These are phyloP conservation scores for Atractiella rhizophila DNA, from an alignment of 768 basidiomycete genomes.

Conservation along the genomic window DNA sequence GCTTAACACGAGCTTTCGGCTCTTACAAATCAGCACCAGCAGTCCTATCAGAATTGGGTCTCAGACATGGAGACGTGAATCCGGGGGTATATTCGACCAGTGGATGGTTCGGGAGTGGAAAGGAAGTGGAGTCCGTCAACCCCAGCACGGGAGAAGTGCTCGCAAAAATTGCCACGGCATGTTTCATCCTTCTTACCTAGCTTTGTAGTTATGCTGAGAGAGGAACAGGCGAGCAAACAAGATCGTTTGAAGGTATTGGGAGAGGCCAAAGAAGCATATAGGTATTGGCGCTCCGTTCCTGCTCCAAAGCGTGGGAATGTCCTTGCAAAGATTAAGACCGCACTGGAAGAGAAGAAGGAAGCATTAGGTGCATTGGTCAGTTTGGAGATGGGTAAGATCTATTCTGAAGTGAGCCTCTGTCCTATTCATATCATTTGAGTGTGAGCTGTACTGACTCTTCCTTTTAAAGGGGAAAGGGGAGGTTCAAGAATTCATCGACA, in stretches of 20 bases:
- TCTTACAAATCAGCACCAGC: no score
- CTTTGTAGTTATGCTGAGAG: not conserved
- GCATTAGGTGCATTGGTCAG: constrained; percentile 58
- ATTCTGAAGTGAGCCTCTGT: constrained; percentile 31
- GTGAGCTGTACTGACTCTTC: not conserved
- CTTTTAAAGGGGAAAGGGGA: constrained; percentile 9
- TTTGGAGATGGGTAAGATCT: constrained; percentile 49
- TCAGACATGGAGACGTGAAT: no score
- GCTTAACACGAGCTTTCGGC: no score
- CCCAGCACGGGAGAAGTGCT: no score
- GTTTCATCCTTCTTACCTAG: not conserved
- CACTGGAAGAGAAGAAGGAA: constrained; percentile 31
- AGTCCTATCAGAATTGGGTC: no score
- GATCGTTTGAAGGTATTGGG: constrained; percentile 1
- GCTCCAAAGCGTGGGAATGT: not conserved
- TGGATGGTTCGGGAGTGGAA: no score
- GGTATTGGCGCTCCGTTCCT: not conserved
- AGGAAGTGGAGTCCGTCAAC: no score
- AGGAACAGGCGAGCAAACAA: constrained; percentile 7
- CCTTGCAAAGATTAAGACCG: not conserved
- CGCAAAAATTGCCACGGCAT: no score
- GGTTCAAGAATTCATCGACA: constrained; percentile 15
- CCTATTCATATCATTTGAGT: not conserved
- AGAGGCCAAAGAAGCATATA: not conserved
- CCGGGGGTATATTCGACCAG: no score